Base-by-base conservation (phyloP, 495 filamentous ascomycete species). In the Lophiostoma macrostomum region DNA sequence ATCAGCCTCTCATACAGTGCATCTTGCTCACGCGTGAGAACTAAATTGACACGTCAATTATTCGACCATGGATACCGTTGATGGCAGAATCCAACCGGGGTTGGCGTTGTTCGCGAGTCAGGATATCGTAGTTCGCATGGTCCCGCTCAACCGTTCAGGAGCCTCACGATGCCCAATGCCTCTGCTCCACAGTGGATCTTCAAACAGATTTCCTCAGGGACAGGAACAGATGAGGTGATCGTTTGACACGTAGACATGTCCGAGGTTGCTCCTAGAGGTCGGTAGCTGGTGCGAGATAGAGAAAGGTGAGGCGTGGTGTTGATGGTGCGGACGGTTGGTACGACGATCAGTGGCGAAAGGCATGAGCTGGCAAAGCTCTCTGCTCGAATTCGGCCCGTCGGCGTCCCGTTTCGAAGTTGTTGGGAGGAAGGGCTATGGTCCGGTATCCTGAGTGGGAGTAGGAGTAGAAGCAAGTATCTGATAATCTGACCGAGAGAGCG, bases 301-400 rank as follows among this genome's bases (percentile, higher is more conserved):
- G 10, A 16, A 18, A 48, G 18, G 24, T 56, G 53, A 56, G 53
- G 53, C 53, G 35, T 46, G 53, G 37, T 53, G 50, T 45, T 46
- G 50, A 53, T 35, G n/a, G 16, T 41, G 35, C 18, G 28, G 36
- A 20, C 24, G 42, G 14, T 27, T 25, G 25, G 42, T n/a, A 20
- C n/a, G 53, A 18, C 22, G 43, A 56, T 56, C 53, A 35, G 53
- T 50, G 53, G 44, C 53, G 43, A 55, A 35, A 41, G 35, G 41
- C 35, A 44, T 56, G 53, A 56, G 43, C 27, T 56, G 53, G 53
- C 53, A 48, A 35, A 6, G 16, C 22, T 7, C 8, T 12, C n/a
- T n/a, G n/a, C n/a, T n/a, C n/a, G n/a, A n/a, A n/a, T n/a, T n/a
- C n/a, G n/a, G n/a, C n/a, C n/a, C n/a, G n/a, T 23, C 32, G 18